phyloP scores from a whole-genome alignment of 192 early-diverging fungal species.

The Gaertneriomyces sp. region DNA sequence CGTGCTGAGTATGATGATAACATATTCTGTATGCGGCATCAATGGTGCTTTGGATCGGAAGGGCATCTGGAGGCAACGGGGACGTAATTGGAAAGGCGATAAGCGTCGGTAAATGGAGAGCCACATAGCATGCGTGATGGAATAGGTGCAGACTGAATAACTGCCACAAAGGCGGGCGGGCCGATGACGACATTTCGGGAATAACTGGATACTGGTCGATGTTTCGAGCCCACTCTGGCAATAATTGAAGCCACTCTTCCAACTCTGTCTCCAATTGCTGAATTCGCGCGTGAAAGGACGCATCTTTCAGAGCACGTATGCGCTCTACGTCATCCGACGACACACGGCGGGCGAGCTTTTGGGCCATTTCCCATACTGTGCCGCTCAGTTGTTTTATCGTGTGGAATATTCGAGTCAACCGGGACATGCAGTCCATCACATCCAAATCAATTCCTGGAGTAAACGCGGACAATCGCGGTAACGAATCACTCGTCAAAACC shows the following conservation, averaged over 20 bases:
- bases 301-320: neutral
- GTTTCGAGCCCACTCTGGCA: slow-evolving; percentile 23
- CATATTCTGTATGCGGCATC: too few species aligned
- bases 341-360: neutral
- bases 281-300: neutral
- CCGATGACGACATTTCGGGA: neutral
- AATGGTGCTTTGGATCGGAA: too few species aligned
- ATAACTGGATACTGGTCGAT: slow-evolving; percentile 14
- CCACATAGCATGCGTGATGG: slow-evolving; percentile 19
- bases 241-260: slow-evolving; percentile 4
- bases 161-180: slow-evolving; percentile 24
- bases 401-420: slow-evolving; percentile 12
- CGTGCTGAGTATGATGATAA: too few species aligned
- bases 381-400: slow-evolving; percentile 13
- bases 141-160: slow-evolving; percentile 19
- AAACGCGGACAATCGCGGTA: slow-evolving; percentile 18
- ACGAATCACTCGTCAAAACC: slow-evolving; percentile 2
- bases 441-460: slow-evolving; percentile 25
- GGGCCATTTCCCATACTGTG: slow-evolving; percentile 20
- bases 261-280: slow-evolving; percentile 9
- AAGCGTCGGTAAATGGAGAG: slow-evolving; percentile 23
- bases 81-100: neutral
- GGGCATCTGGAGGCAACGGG: slow-evolving; percentile 1
- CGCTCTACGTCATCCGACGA: neutral
- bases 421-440: slow-evolving; percentile 8